Evolutionary conservation across 2,329 filamentous ascomycete genomes (phyloP), one percentile per base, ranked within the genome.

Genomic region (Cordyceps javanica): DNA sequence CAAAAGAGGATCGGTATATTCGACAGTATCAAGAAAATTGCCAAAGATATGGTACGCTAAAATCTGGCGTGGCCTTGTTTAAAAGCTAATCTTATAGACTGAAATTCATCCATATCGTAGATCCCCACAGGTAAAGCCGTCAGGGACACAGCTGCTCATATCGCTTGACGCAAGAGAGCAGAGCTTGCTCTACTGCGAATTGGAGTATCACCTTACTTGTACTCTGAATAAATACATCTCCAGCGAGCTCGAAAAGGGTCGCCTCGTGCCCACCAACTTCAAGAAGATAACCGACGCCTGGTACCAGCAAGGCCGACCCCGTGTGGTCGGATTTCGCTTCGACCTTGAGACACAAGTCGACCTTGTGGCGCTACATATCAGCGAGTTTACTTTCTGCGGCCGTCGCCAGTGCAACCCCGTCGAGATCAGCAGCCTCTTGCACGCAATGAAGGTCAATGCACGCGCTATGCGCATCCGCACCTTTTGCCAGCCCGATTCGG

Each of bases 271-370:
- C 0, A 74, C 76, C 62, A 79, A 80, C 63, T 74, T 81, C 59
- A 78, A 79, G 62, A 77, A 74, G 59, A 68, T 82, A 8, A 73
- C 75, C 2, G 79, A 83, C 52, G 67, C 64, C 5, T 85, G 81
- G 82, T 68, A 72, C 25, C 71, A 75, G 44, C 75, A 77, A 61
- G 81, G 81, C 39, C 79, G 79, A 0, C 80, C 81, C 6, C 76
- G 73, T 57, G 81, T 85, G 9, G 68, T 81, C 23, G 78, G 79
- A 13, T 85, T 83, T 66, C 78, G 80, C 19, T 85, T 82, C 66
- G 81, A 85, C 60, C 67, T 84, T 2, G 81, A 84, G 69, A 83
- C 81, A 1, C 82, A 85, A 68, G 65, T 85, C n/a, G 79, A 82
- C 11, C 74, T 85, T 11, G 67, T 84, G 23, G 64, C 67, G 16